Conservation (phyloP, 257 asterid genomes). For the Solanum dulcamara region DNA sequence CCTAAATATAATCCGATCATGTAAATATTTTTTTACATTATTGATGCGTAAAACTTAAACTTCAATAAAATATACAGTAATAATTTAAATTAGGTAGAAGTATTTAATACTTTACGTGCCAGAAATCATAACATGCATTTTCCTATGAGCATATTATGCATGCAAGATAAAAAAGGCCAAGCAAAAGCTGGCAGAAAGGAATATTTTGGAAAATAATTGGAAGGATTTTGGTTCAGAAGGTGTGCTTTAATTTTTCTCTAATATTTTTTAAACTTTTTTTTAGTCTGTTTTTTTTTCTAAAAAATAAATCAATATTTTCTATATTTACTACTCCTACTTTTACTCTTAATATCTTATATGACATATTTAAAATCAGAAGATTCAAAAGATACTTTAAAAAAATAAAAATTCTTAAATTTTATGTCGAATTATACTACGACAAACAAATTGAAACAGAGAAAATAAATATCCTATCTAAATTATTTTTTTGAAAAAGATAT, state of each 20-base stretch:
- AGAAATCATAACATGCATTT: neutral
- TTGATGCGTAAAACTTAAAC: neutral
- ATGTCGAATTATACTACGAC: neutral
- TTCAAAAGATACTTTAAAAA: too few species aligned
- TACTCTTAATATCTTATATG: too few species aligned
- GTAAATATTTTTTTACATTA: neutral
- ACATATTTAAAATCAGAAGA: too few species aligned
- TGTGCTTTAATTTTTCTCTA: neutral
- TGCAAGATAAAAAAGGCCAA: neutral
- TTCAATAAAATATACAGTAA: too few species aligned
- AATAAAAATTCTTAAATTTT: too few species aligned
- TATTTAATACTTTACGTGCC: neutral
- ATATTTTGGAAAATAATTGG: slow-evolving; percentile 1
- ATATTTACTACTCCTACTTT: too few species aligned
- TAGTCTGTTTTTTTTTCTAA: too few species aligned
- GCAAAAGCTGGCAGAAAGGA: slow-evolving; percentile 1
- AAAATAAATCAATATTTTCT: too few species aligned
- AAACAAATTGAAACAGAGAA: too few species aligned
- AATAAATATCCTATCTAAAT: too few species aligned
- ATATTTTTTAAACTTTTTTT: too few species aligned
- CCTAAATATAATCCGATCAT: neutral
- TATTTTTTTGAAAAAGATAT: neutral
- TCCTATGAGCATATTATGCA: neutral
- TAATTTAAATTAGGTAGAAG: neutral
- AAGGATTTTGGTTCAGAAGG: neutral